Percentiles rank a stretch among this genome's conserved stretches.
phyloP scores from a whole-genome alignment of 164 flowering plant genomes.

The Stephania cephalantha region DNA sequence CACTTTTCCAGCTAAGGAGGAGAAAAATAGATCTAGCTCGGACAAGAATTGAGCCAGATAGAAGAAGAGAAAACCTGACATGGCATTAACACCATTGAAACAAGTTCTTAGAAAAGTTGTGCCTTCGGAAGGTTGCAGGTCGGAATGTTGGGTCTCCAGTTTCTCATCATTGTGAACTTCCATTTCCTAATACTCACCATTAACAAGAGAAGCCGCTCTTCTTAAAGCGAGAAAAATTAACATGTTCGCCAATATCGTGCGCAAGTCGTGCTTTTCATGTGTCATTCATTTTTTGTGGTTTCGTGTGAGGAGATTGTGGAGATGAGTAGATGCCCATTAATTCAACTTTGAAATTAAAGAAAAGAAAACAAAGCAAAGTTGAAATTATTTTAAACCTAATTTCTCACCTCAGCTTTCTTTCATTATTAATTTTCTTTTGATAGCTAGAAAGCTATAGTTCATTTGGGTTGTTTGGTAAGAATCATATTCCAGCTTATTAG shows the following conservation, averaged over 20 bases:
- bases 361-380: not conserved
- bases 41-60: not conserved
- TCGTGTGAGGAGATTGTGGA: not conserved
- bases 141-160: not conserved
- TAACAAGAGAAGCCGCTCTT: too few relatives aligned
- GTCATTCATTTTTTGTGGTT: not conserved
- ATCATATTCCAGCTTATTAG: too few relatives aligned
- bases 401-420: too few relatives aligned
- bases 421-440: too few relatives aligned
- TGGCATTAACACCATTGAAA: slow-evolving; percentile 46
- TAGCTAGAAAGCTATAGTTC: too few relatives aligned
- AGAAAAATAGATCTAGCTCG: not conserved
- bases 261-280: too few relatives aligned
- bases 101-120: slow-evolving; percentile 35
- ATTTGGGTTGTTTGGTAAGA: too few relatives aligned
- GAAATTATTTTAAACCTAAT: not conserved
- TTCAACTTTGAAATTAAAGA: not conserved
- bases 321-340: slow-evolving; percentile 1
- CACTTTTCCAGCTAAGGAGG: not conserved
- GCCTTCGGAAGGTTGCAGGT: not conserved
- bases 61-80: slow-evolving; percentile 30
- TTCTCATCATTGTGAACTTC: not conserved
- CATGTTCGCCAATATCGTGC: not conserved
- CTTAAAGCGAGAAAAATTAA: not conserved
- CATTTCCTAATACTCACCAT: not conserved